Conservation (phyloP, 1,139 yeast genomes). For the Diutina mesorugosa region DNA sequence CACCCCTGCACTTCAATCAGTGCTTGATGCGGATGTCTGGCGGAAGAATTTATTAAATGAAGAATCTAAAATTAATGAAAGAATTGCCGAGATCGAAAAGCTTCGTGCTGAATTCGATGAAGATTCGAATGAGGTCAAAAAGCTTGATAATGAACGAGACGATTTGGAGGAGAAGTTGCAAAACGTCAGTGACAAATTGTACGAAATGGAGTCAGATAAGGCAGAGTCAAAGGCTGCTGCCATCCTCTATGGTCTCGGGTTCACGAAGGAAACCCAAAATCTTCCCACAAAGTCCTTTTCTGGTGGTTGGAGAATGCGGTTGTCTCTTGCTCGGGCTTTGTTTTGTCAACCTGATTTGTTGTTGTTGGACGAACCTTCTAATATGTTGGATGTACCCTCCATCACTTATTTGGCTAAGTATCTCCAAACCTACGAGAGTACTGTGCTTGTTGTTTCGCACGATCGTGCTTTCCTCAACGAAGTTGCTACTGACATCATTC, state of each 20-base stretch:
- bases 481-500: slow-evolving; percentile 94
- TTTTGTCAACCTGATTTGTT: slow-evolving; percentile 93
- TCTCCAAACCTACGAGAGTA: slow-evolving; percentile 78
- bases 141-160: slow-evolving; percentile 78
- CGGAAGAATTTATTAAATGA: slow-evolving; percentile 76
- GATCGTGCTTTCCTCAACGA: slow-evolving; percentile 95
- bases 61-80: slow-evolving; percentile 59
- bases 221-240: slow-evolving; percentile 97
- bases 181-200: slow-evolving; percentile 68
- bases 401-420: slow-evolving; percentile 87
- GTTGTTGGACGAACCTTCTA: slow-evolving; percentile 94
- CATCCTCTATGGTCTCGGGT: slow-evolving; percentile 87
- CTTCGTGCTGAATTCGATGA: slow-evolving; percentile 67
- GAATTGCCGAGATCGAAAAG: slow-evolving; percentile 62
- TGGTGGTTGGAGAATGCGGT: slow-evolving; percentile 99
- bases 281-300: slow-evolving; percentile 83
- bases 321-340: slow-evolving; percentile 93
- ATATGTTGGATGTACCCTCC: slow-evolving; percentile 99
- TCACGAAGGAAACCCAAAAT: slow-evolving; percentile 75
- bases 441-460: slow-evolving; percentile 92
- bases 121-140: slow-evolving; percentile 66
- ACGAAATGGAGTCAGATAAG: slow-evolving; percentile 92
- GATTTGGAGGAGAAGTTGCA: slow-evolving; percentile 70
- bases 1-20: slow-evolving; percentile 79
- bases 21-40: slow-evolving; percentile 98